phyloP scores from a whole-genome alignment of 75 land plant genomes.

The Pseudotsuga menziesii region DNA sequence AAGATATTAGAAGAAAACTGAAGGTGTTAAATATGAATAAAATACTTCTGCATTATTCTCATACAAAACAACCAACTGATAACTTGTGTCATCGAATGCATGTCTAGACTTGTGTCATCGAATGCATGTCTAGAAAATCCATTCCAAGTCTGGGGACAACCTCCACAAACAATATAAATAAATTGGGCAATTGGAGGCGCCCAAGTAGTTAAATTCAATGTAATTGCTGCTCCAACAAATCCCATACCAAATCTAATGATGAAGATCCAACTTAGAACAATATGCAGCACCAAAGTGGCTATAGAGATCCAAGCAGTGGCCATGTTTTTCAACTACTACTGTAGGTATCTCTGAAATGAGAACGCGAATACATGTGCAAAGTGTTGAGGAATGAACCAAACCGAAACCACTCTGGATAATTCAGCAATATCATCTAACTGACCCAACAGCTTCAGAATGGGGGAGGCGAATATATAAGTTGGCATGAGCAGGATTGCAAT shows the following conservation, averaged over 20 bases:
- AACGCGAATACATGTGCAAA: conserved; percentile 57
- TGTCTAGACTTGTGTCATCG: conserved; percentile 29
- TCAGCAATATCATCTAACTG: conserved; percentile 51
- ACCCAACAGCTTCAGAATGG: conserved; percentile 42
- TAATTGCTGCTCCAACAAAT: conserved; percentile 34
- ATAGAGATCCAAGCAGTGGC: conserved; percentile 39
- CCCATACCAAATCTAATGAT: conserved; percentile 46
- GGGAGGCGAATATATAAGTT: conserved; percentile 46
- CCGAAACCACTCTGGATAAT: conserved; percentile 36
- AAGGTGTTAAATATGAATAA: background rate
- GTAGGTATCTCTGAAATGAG: conserved; percentile 65
- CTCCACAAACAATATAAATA: conserved; percentile 34
- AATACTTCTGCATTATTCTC: background rate
- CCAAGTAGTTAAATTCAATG: conserved; percentile 60
- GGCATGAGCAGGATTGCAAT: conserved; percentile 44
- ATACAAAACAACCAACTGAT: too few relatives aligned
- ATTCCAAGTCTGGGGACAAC: conserved; percentile 52
- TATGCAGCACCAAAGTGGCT: conserved; percentile 31
- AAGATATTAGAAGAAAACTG: background rate
- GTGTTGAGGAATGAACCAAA: conserved; percentile 55
- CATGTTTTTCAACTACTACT: conserved; percentile 56
- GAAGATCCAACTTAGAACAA: conserved; percentile 47
- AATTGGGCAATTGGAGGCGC: conserved; percentile 21
- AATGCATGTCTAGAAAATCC: conserved; percentile 55
- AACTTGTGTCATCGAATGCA: background rate